Percentiles rank a stretch among this genome's conserved stretches.
Evolutionary conservation across 2,329 filamentous ascomycete genomes (phyloP).

Genomic region (Colletotrichum aenigma): DNA sequence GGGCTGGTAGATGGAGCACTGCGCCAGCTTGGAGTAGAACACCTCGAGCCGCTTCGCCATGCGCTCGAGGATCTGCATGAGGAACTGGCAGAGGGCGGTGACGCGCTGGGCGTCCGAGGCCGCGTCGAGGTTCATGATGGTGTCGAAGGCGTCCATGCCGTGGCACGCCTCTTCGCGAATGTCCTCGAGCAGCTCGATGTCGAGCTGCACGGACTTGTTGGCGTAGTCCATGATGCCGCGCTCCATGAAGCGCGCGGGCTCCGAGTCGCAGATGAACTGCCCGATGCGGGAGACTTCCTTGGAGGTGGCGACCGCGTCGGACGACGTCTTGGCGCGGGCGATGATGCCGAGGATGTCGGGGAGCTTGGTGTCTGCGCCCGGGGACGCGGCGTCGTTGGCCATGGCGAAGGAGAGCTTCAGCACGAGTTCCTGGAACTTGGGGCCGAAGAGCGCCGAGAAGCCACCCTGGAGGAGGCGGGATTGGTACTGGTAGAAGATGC

Average conservation of each 20-base stretch:
- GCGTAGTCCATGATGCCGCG: conserved; percentile 56
- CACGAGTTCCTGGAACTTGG: conserved; percentile 56
- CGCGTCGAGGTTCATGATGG: conserved; percentile 44
- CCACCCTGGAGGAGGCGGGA: conserved; percentile 54
- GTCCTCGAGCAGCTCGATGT: conserved; percentile 58
- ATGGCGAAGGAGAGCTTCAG: conserved; percentile 56
- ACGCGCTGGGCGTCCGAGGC: conserved; percentile 41
- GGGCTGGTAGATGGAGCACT: conserved; percentile 53
- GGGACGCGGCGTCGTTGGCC: conserved; percentile 41
- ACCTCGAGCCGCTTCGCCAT: conserved; percentile 56
- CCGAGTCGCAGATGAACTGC: conserved; percentile 50
- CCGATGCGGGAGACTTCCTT: conserved; percentile 55
- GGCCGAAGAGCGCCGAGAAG: conserved; percentile 53
- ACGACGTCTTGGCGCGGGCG: conserved; percentile 46
- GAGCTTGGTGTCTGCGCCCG: conserved; percentile 36
- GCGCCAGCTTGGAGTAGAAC: conserved; percentile 56
- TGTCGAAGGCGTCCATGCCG: conserved; percentile 60
- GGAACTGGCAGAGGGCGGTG: conserved; percentile 46
- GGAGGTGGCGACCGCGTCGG: conserved; percentile 48
- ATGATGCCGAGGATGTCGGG: conserved; percentile 50
- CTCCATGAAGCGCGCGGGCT: conserved; percentile 53
- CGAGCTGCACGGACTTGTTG: conserved; percentile 50
- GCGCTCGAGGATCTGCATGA: conserved; percentile 56
- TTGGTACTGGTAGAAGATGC: conserved; percentile 58
- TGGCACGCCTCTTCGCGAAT: conserved; percentile 56